phyloP scores from a whole-genome alignment of 2,329 filamentous ascomycete genomes.

The Paraconiothyrium sp. region DNA sequence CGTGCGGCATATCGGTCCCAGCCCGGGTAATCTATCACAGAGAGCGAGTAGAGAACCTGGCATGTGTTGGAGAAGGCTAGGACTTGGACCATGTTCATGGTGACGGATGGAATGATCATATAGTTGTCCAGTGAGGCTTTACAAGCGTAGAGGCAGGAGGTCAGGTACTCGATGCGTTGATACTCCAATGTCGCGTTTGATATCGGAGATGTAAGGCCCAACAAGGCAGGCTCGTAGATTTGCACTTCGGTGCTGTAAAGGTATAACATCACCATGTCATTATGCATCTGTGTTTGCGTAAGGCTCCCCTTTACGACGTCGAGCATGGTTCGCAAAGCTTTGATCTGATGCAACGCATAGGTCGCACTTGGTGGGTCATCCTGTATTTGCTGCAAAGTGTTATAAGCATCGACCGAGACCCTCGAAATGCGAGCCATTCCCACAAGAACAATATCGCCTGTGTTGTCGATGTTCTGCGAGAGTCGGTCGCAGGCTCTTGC shows the following conservation, averaged over 20 bases:
- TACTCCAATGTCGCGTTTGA: slow-evolving; percentile 12
- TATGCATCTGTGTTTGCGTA: slow-evolving; percentile 8
- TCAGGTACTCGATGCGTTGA: slow-evolving; percentile 22
- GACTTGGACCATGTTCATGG: slow-evolving; percentile 18
- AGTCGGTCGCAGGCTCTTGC: slow-evolving; percentile 64
- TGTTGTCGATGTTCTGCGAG: slow-evolving; percentile 57
- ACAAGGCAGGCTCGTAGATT: slow-evolving; percentile 21
- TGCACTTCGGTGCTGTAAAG: slow-evolving; percentile 13
- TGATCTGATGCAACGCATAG: slow-evolving; percentile 15
- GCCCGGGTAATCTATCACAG: slow-evolving; percentile 18
- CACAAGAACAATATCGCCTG: slow-evolving; percentile 61
- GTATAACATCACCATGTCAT: slow-evolving; percentile 12
- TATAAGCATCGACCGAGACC: slow-evolving; percentile 28
- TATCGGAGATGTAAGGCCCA: neutral
- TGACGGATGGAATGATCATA: neutral
- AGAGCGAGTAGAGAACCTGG: slow-evolving; percentile 19
- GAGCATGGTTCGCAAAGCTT: slow-evolving; percentile 15
- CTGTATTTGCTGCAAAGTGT: slow-evolving; percentile 28
- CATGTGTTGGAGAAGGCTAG: slow-evolving; percentile 20
- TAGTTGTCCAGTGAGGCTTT: slow-evolving; percentile 22
- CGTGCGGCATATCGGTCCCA: slow-evolving; percentile 26
- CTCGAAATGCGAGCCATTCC: slow-evolving; percentile 48
- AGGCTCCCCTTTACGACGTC: slow-evolving; percentile 14
- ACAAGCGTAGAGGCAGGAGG: slow-evolving; percentile 20
- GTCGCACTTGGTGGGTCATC: slow-evolving; percentile 12